Base-by-base conservation (phyloP, 495 filamentous ascomycete genomes). In the Aspergillus homomorphus region DNA sequence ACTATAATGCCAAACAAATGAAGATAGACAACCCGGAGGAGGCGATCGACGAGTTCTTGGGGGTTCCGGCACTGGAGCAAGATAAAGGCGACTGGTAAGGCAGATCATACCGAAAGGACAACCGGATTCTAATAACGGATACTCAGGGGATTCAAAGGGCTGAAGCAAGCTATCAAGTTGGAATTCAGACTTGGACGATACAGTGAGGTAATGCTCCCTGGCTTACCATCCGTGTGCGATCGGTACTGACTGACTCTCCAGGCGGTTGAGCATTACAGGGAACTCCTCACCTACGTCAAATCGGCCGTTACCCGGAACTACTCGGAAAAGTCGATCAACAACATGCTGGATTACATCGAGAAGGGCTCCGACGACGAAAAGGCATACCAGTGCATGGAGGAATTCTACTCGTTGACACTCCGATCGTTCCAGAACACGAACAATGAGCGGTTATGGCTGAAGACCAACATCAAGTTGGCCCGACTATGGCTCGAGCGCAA, bases 241-340 rank as follows among this genome's bases (percentile, higher is more conserved):
- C 60, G 43, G 28, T 56, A 46, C 67, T 68, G 53, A 63, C 24
- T 45, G 7, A 63, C 24, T 45, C 4, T 55, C 26, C n/a, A 98
- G 93, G 93, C 94, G 18, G 84, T 92, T n/a, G 87, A 95, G 74
- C 92, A 98, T 67, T 98, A 96, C 73, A 84, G 81, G 57, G 92
- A 98, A 70, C 90, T 98, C 24, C 86, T 98, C 59, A 98, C 92
- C 33, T 98, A 98, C 69, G 92, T 98, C 74, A 95, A 92, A 69
- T 94, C 90, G 23, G 92, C 94, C 21, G 93, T 98, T 51, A 98
- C 95, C 22, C 88, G 94, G 53, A 98, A 98, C 72, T 97, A 98
- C 72, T 97, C 95, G 9, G 94, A 98, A 71, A 98, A 98, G 72
- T 97, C 93, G 10, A 96, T 98, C 73, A 97, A 97, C 76, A 98